Conservation (phyloP, 345 rosid genomes). For the Nephelium lappaceum region DNA sequence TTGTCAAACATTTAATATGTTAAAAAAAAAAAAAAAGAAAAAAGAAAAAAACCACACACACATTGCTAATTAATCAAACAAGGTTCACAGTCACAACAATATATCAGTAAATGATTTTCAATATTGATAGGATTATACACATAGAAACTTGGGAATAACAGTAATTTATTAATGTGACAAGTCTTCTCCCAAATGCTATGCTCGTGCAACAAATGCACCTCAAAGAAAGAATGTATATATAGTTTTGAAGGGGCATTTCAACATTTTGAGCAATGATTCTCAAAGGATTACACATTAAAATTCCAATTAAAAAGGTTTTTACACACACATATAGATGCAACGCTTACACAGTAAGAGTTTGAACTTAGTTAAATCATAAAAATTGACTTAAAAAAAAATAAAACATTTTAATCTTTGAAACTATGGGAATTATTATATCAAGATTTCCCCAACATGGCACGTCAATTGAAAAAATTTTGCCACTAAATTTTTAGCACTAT, state of each 20-base stretch:
- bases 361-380: no score
- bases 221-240: neutral
- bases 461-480: neutral
- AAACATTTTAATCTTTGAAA: no score
- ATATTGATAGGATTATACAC: neutral
- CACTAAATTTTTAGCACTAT: no score
- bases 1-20: conserved; percentile 6
- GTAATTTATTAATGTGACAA: neutral
- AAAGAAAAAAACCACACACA: no score
- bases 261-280: neutral
- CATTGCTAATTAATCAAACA: conserved; percentile 10
- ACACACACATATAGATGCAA: neutral
- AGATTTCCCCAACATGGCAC: neutral
- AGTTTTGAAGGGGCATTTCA: conserved; percentile 2
- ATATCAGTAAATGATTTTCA: neutral
- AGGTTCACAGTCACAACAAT: neutral
- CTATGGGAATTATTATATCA: neutral
- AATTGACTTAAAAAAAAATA: no score
- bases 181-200: neutral
- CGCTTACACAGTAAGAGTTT: neutral
- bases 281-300: neutral
- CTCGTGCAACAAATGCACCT: neutral
- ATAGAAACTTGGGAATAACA: conserved; percentile 6
- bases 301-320: neutral
- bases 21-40: neutral